Evolutionary conservation across 257 asterid species (phyloP).

Genomic region (Jacaranda mimosifolia): DNA sequence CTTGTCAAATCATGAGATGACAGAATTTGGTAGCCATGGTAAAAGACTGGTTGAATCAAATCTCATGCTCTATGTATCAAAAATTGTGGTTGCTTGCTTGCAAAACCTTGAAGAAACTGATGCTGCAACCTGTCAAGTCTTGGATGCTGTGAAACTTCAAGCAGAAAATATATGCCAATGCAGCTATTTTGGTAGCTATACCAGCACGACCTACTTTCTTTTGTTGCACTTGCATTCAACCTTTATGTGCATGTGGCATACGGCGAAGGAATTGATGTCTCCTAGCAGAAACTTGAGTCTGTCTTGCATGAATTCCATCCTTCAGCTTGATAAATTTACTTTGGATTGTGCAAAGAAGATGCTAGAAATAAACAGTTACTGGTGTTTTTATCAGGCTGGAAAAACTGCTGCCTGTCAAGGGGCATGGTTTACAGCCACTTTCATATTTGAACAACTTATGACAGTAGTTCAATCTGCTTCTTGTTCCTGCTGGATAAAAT

Average conservation of each 20-base stretch:
- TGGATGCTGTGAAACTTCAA: conserved; percentile 58
- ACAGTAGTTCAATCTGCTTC: conserved; percentile 58
- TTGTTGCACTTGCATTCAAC: conserved; percentile 56
- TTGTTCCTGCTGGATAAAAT: conserved; percentile 71
- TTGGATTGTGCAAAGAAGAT: conserved; percentile 57
- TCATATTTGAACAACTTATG: conserved; percentile 69
- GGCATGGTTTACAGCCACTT: conserved; percentile 79
- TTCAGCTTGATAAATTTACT: conserved; percentile 55
- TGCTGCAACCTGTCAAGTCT: conserved; percentile 44
- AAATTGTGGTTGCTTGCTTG: conserved; percentile 60
- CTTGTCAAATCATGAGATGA: conserved; percentile 29
- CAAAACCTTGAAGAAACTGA: conserved; percentile 51
- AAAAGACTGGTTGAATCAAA: conserved; percentile 39
- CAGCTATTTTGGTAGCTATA: conserved; percentile 49
- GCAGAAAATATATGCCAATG: conserved; percentile 53
- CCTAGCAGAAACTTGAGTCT: conserved; percentile 19
- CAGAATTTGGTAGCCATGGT: conserved; percentile 40
- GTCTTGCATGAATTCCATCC: conserved; percentile 43
- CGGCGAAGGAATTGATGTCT: conserved; percentile 40
- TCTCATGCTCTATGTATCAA: conserved; percentile 55
- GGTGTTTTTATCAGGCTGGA: conserved; percentile 80
- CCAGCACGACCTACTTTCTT: conserved; percentile 49
- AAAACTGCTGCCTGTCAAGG: conserved; percentile 80
- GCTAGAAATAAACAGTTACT: conserved; percentile 55
- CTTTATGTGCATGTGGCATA: conserved; percentile 40